Conservation (phyloP, 2,329 filamentous ascomycete species). For the Phaeosphaeria sp. region DNA sequence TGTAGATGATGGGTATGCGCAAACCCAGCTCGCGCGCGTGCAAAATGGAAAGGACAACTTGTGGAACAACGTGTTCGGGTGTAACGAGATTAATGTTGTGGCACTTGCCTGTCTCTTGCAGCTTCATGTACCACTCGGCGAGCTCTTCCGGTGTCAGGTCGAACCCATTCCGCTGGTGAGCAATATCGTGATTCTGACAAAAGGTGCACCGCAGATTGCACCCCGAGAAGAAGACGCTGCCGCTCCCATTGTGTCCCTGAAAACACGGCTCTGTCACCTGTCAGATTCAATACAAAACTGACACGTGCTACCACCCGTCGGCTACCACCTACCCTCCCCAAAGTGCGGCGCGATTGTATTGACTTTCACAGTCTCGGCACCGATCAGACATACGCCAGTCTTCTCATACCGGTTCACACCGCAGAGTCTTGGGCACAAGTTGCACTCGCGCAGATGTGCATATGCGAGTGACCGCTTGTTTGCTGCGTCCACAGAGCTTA, state of each 20-base stretch:
- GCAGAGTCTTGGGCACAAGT: conserved; percentile 79
- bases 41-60: conserved; percentile 79
- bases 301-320: not conserved
- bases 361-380: conserved; percentile 74
- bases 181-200: conserved; percentile 75
- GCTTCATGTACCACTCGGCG: conserved; percentile 81
- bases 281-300: conserved; percentile 39
- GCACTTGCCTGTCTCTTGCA: conserved; percentile 79
- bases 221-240: conserved; percentile 81
- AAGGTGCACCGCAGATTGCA: conserved; percentile 72
- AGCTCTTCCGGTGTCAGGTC: conserved; percentile 80
- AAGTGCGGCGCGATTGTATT: conserved; percentile 88
- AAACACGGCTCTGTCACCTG: conserved; percentile 71
- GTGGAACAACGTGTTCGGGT: conserved; percentile 85
- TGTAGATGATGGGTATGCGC: conserved; percentile 79
- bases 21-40: conserved; percentile 74
- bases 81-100: conserved; percentile 92
- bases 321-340: conserved; percentile 61
- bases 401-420: conserved; percentile 82
- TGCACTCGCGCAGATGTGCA: conserved; percentile 78
- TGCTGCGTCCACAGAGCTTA: conserved; percentile 72
- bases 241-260: conserved; percentile 81
- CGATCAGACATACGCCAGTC: conserved; percentile 80
- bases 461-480: conserved; percentile 78
- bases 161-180: conserved; percentile 81